Evolutionary conservation across 805 yeast species (phyloP), one percentile per base, ranked within the genome.

Genomic region (Pichia pseudocactophila): DNA sequence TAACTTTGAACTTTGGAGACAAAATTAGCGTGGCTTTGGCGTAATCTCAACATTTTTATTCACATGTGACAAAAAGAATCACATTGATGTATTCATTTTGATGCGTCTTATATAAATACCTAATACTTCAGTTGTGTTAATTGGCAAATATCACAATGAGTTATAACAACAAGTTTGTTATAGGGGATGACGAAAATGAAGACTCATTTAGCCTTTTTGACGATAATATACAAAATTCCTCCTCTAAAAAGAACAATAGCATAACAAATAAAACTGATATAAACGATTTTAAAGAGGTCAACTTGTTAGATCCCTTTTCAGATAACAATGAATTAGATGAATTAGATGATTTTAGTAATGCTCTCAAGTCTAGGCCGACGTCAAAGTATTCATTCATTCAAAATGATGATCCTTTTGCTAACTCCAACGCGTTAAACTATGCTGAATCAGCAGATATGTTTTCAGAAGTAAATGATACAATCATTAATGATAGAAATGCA

Each of bases 161-260:
- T 37, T 46, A 48, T 28, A 27, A 20, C 18, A 42, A 39, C 15
- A 37, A 46, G 13, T 48, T 48, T 27, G 35, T 48, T 9, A 39
- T 48, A 17, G 48, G 44, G 8, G 48, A 43, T 41, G 51, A 45
- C 19, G 45, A 40, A 13, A 45, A 48, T 39, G 56, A 50, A 15
- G 50, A 43, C 2, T 41, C 47, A 5, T 46, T 51, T 19, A 53
- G 54, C 19, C 42, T 47, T 27, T 51, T 50, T 15, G 43, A 46
- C n/a, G 57, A 50, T 17, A 47, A 43, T 33, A 10, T 7, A 5
- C 13, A 28, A 28, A 28, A 28, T 10, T 12, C 9, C 13, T 42
- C 39, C 4, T 36, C 30, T 25, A 28, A n/a, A 16, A 27, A 11
- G 8, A 28, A 12, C 22, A 31, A 34, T 16, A 15, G 28, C 12